phyloP scores from a whole-genome alignment of 305 asterid species.

The Salvia sclarea region DNA sequence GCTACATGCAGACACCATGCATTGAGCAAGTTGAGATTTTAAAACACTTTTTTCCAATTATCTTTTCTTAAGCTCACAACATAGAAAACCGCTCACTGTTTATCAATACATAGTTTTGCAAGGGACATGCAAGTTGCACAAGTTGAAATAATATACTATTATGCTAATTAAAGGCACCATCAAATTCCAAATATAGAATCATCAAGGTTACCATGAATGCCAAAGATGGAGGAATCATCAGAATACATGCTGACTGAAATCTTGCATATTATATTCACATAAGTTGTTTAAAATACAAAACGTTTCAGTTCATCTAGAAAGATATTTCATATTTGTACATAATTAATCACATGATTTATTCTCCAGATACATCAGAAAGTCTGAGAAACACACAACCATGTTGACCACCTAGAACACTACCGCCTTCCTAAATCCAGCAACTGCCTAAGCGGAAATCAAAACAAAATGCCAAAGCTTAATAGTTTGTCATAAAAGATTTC shows the following conservation, averaged over 20 bases:
- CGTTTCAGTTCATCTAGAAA: background rate
- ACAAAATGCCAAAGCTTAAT: background rate
- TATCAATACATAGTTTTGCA: slow-evolving; percentile 34
- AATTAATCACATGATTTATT: background rate
- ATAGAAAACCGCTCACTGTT: slow-evolving; percentile 15
- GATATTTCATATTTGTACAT: background rate
- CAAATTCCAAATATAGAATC: background rate
- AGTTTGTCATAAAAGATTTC: background rate
- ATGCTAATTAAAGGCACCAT: slow-evolving; percentile 14
- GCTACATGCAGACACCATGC: slow-evolving; percentile 42
- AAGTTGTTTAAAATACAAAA: background rate
- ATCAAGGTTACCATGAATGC: slow-evolving; percentile 2
- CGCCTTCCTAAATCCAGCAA: background rate
- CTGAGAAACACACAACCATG: slow-evolving; percentile 6
- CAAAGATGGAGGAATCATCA: slow-evolving; percentile 9
- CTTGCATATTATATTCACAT: background rate
- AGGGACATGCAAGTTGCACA: slow-evolving; percentile 42
- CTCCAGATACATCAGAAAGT: background rate
- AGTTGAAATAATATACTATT: slow-evolving; percentile 26
- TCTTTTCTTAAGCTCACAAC: slow-evolving; percentile 27
- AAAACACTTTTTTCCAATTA: slow-evolving; percentile 8
- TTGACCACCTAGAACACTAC: background rate
- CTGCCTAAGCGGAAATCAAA: background rate
- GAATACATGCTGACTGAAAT: background rate
- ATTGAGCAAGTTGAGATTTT: slow-evolving; percentile 39